These are phyloP conservation scores for Babesia ovis DNA, from an alignment of 169 alveolate genomes.

Conservation along the genomic window DNA sequence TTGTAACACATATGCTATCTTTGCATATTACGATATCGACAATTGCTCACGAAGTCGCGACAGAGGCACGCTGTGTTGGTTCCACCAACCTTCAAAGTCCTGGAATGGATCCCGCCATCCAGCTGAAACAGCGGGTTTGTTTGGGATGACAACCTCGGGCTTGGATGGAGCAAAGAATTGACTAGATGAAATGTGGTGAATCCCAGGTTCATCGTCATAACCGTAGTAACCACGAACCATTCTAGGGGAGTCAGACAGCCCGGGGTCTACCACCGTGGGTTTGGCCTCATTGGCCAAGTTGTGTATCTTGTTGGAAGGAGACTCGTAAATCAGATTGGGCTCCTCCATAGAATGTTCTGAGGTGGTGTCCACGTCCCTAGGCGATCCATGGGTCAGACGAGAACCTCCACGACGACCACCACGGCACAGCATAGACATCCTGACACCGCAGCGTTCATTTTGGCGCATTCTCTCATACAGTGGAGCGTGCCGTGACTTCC, in stretches of 20 bases:
- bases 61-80: conserved; percentile 22
- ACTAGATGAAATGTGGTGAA: too few relatives aligned
- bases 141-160: background rate
- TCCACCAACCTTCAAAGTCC: conserved; percentile 48
- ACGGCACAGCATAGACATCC: conserved; percentile 36
- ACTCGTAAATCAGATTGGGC: conserved; percentile 15
- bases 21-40: conserved; percentile 32
- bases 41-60: conserved; percentile 21
- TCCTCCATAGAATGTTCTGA: background rate
- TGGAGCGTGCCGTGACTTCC: conserved; percentile 12
- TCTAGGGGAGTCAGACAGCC: conserved; percentile 1
- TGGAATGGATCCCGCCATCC: conserved; percentile 8
- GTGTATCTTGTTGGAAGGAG: conserved; percentile 26
- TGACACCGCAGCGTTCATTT: conserved; percentile 22
- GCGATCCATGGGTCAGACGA: conserved; percentile 19
- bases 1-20: too few relatives aligned
- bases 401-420: conserved; percentile 43
- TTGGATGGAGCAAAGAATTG: background rate
- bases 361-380: background rate
- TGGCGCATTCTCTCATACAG: conserved; percentile 7
- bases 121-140: background rate
- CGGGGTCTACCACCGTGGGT: background rate
- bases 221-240: conserved; percentile 35
- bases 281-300: background rate
- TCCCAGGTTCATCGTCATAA: conserved; percentile 24